Conservation (phyloP, 148 eudicot species). For the Beta vulgaris region DNA sequence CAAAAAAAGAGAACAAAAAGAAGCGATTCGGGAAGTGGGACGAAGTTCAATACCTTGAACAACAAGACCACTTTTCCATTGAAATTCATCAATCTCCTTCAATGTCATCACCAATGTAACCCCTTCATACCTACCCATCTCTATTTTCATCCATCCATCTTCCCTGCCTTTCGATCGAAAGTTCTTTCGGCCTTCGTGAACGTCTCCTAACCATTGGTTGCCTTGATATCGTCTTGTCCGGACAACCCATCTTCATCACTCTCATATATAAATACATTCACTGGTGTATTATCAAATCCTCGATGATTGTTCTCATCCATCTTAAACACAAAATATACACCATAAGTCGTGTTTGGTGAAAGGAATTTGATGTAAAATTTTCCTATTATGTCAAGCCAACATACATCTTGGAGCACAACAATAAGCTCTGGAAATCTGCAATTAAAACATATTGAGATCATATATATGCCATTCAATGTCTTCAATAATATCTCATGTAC, state of each 20-base stretch:
- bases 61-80: conserved; percentile 1
- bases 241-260: not conserved
- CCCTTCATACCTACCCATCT: conserved; percentile 19
- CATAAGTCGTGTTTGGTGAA: conserved; percentile 20
- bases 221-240: not conserved
- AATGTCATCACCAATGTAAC: not conserved
- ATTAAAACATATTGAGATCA: too few relatives aligned
- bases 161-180: not conserved
- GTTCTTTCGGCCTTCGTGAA: not conserved
- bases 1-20: too few relatives aligned
- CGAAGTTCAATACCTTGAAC: conserved; percentile 20
- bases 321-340: conserved; percentile 22
- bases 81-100: not conserved
- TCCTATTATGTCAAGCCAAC: conserved; percentile 23
- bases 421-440: conserved; percentile 25
- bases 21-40: too few relatives aligned
- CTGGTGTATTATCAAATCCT: not conserved
- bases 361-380: conserved; percentile 8
- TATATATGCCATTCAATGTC: too few relatives aligned
- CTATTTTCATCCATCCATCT: conserved; percentile 28
- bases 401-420: not conserved
- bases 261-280: not conserved
- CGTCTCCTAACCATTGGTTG: not conserved
- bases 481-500: too few relatives aligned
- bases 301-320: not conserved